Evolutionary conservation across 148 eudicot species (phyloP), one percentile per base, ranked within the genome.

Genomic region (Vaccinium corymbosum): DNA sequence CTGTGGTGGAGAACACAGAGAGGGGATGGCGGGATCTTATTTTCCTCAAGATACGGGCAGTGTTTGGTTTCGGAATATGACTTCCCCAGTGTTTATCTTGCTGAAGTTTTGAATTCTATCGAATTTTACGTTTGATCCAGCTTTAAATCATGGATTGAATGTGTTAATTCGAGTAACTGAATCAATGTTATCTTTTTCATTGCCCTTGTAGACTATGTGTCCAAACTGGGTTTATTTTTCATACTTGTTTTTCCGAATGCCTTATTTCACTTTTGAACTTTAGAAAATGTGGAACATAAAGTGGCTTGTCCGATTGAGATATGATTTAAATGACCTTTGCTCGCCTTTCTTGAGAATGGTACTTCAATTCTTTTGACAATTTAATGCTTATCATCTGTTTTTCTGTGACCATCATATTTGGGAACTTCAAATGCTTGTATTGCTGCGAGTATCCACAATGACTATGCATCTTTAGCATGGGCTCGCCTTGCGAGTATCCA

Each of bases 21-120:
- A 93, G 98, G 86, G 99, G 99, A 49, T 97, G 99, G 99, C 86
- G 98, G 78, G 99, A 97, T 91, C 95, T 97, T 14, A 97, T 97
- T 76, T 93, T 97, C 91, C 91, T 92, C 89, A 94, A 86, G 92
- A 92, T 97, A 82, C 90, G 98, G 20, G 99, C 97, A 8, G 93
- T 97, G 83, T 97, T 97, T 86, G 99, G 99, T 80, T 97, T 96
- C 86, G 98, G 99, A 55, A 89, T 96, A 73, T 96, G 88, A 90
- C 78, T 38, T 53, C 46, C 76, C 48, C 27, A 15, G 38, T 32
- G 79, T 32, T 35, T 49, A 25, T 75, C 76, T 22, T 55, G 59
- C 50, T 10, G 15, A 61, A 73, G 35, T 77, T 17, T 83, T 61
- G 73, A 57, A 84, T 22, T 75, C 0, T 73, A 7, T 11, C 19